These are phyloP conservation scores for Metschnikowia gruessii DNA, from an alignment of 805 yeast species.

Conservation along the genomic window DNA sequence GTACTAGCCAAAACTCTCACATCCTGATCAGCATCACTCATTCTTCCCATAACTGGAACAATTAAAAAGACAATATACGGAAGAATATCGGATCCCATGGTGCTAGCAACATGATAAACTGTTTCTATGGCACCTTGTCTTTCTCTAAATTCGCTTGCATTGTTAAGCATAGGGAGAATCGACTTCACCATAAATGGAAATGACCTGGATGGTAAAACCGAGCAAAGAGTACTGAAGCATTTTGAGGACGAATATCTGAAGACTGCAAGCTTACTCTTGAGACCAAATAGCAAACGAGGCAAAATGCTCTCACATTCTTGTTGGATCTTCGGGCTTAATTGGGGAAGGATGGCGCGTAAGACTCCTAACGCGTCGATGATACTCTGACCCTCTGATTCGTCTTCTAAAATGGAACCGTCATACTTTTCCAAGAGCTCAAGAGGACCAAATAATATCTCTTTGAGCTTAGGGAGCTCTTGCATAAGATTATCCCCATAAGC, in stretches of 20 bases:
- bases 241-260: constrained; percentile 88
- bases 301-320: constrained; percentile 45
- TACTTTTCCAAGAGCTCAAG: constrained; percentile 38
- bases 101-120: constrained; percentile 74
- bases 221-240: constrained; percentile 77
- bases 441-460: constrained; percentile 64
- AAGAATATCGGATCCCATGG: constrained; percentile 84
- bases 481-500: constrained; percentile 56
- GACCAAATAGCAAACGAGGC: constrained; percentile 47
- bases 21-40: constrained; percentile 92
- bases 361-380: constrained; percentile 86
- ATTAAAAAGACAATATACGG: constrained; percentile 95
- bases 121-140: constrained; percentile 96
- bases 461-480: constrained; percentile 61
- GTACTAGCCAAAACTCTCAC: constrained; percentile 91
- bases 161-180: constrained; percentile 75
- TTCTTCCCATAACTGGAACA: constrained; percentile 94
- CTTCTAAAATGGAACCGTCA: constrained; percentile 30
- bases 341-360: constrained; percentile 67
- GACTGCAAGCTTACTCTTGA: constrained; percentile 74
- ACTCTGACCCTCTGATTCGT: constrained; percentile 63
- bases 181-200: constrained; percentile 77
- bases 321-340: constrained; percentile 49
- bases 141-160: constrained; percentile 63
- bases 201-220: constrained; percentile 62